Evolutionary conservation across 2,329 filamentous ascomycete species (phyloP).

Genomic region (Hypoxylon sp.): DNA sequence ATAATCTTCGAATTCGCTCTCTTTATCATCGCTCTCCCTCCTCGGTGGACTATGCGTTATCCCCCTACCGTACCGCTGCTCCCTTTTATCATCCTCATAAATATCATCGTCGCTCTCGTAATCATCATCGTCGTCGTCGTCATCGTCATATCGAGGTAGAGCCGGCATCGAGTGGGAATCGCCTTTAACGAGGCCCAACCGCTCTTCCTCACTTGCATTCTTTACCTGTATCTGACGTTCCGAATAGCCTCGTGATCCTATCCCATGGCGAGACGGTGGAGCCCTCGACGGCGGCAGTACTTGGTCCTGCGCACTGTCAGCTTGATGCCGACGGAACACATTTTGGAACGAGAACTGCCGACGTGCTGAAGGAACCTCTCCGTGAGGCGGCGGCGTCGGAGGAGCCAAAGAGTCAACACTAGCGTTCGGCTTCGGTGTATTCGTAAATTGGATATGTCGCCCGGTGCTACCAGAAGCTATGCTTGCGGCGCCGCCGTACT

Average conservation of each 20-base stretch:
- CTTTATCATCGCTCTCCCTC: constrained; percentile 53
- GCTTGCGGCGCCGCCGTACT: constrained; percentile 65
- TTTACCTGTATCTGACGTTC: constrained; percentile 58
- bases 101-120: constrained; percentile 50
- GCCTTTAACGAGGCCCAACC: constrained; percentile 84
- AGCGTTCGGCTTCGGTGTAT: constrained; percentile 59
- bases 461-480: constrained; percentile 59
- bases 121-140: constrained; percentile 54
- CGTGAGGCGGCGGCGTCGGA: constrained; percentile 74
- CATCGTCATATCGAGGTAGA: constrained; percentile 57
- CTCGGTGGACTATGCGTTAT: constrained; percentile 59
- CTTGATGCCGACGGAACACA: constrained; percentile 76
- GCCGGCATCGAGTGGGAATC: constrained; percentile 63
- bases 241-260: constrained; percentile 60
- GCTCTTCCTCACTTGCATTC: constrained; percentile 83
- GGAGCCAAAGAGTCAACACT: constrained; percentile 63
- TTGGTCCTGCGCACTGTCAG: constrained; percentile 53
- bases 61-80: constrained; percentile 58
- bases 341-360: constrained; percentile 95
- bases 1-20: constrained; percentile 48
- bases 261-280: constrained; percentile 55
- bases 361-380: constrained; percentile 64
- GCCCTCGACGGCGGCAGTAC: constrained; percentile 49
- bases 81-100: constrained; percentile 53
- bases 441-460: constrained; percentile 65